These are phyloP conservation scores for Phialemonium atrogriseum DNA, from an alignment of 2,329 filamentous ascomycete genomes.

Conservation along the genomic window DNA sequence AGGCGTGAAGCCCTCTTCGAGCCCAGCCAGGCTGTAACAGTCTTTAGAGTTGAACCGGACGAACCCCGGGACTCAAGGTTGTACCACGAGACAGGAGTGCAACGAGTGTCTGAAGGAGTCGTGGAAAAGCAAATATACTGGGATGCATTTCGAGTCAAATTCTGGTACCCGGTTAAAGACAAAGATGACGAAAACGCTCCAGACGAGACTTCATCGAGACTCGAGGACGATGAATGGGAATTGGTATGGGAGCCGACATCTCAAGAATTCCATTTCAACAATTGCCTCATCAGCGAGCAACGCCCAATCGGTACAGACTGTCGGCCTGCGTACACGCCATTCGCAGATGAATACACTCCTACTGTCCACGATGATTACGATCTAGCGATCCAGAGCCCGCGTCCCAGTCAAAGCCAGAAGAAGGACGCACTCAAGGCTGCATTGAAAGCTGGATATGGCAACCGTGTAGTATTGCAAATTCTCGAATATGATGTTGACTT, in stretches of 20 bases:
- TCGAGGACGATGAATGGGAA: not conserved
- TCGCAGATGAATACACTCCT: not conserved
- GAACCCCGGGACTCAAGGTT: not conserved
- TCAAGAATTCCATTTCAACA: constrained; percentile 1
- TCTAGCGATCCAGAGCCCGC: not conserved
- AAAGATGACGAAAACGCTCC: not conserved
- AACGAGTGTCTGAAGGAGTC: constrained; percentile 1
- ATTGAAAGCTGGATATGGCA: not conserved
- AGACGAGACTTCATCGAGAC: constrained; percentile 1
- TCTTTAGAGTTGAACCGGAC: constrained; percentile 1
- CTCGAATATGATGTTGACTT: constrained; percentile 1
- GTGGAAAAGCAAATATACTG: not conserved
- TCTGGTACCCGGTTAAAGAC: constrained; percentile 1
- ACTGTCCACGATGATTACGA: not conserved
- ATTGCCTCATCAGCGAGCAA: not conserved
- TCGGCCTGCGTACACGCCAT: too few species aligned
- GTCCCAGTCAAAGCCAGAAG: not conserved
- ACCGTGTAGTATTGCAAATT: not conserved
- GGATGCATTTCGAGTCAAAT: not conserved
- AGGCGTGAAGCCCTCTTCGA: too few species aligned
- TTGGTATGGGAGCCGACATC: not conserved
- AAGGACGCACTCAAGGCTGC: not conserved
- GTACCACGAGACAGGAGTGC: constrained; percentile 1
- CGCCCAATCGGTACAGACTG: too few species aligned
- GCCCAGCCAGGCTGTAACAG: not conserved